Base-by-base conservation (phyloP, 371 early-diverging fungal genomes). In the Conidiobolus coronatus region DNA sequence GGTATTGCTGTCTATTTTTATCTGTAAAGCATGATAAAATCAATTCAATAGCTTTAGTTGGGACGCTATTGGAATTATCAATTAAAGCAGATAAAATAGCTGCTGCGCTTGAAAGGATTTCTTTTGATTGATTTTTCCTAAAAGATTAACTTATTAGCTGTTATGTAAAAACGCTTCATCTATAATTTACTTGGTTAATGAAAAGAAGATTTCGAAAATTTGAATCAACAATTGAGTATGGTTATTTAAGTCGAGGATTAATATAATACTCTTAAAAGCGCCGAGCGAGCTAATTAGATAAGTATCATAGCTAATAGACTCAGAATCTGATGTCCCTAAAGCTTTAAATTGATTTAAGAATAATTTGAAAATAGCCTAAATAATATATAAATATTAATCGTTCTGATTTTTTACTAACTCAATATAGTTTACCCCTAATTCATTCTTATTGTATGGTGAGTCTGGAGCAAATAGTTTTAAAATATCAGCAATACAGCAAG, bases 401-500 rank as follows among this genome's bases (percentile, higher is more conserved):
- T 13, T n/a, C n/a, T n/a, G n/a, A n/a, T n/a, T n/a, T n/a, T 29
- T 19, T 13, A 24, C n/a, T 12, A 1, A 12, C 7, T 15, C 15
- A 17, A 1, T 23, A 42, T 15, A 15, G 19, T 43, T 23, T 61
- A 80, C 81, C 62, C 64, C 77, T 44, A 89, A 67, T 50, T 86
- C 77, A 0, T 55, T 52, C 40, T 70, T 63, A 24, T 54, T 64
- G 60, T 86, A 92, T 1, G 94, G 96, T 2, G 87, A 82, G 35
- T 86, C 81, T 6, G 94, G 93, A 2, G 92, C 94, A 60, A 74
- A 87, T 17, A 96, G 62, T 23, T 91, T 70, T 43, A 96, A 68
- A 1, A 91, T 64, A 53, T 93, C 96, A 0, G 88, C 86, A 18
- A 92, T 61, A 59, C 92, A 92, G 61, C 87, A 86, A 0, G 89